These are phyloP conservation scores for Solanum verrucosum DNA, from an alignment of 257 asterid species.

Conservation along the genomic window DNA sequence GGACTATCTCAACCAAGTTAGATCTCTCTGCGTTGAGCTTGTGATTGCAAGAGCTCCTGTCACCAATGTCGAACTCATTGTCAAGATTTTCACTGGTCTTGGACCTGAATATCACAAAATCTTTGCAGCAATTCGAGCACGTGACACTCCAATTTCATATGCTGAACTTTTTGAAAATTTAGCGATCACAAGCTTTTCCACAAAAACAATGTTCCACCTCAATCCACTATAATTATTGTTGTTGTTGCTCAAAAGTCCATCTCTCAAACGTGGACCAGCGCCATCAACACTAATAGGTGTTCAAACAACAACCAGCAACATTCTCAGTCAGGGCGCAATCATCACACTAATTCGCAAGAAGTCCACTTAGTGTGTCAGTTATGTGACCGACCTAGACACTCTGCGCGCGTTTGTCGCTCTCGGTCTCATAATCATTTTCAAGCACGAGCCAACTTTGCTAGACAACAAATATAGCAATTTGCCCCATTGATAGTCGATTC, in stretches of 20 bases:
- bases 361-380: not conserved
- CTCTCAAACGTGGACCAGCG: not conserved
- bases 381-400: not conserved
- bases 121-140: no score
- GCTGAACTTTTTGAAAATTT: no score
- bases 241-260: not conserved
- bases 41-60: not conserved
- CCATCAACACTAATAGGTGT: not conserved
- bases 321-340: no score
- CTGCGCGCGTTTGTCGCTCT: not conserved
- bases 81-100: no score
- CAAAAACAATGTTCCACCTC: no score
- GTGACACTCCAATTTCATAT: no score
- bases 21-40: not conserved
- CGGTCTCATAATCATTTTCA: not conserved
- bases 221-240: not conserved
- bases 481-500: not conserved
- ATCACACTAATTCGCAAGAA: not conserved
- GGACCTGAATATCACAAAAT: no score
- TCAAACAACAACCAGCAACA: not conserved
- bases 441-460: not conserved
- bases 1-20: not conserved
- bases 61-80: not conserved
- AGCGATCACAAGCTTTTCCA: no score
- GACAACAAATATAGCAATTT: not conserved